Conservation (phyloP, 106 monocot species). For the Platanthera zijinensis region DNA sequence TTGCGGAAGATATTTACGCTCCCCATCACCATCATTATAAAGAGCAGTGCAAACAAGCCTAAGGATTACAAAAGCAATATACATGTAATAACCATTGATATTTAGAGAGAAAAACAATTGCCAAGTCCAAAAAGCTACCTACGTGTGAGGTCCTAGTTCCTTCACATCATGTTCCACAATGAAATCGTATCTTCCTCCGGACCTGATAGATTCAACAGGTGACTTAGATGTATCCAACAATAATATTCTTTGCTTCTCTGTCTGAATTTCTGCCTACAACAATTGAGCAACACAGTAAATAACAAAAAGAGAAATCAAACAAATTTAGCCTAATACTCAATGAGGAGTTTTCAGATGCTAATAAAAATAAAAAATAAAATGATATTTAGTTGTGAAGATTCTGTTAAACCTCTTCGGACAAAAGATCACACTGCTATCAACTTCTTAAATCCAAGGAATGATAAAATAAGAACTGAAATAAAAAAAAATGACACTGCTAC, state of each 20-base stretch:
- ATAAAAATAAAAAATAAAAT: neutral
- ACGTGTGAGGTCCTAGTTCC: slow-evolving; percentile 96
- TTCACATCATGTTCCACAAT: slow-evolving; percentile 97
- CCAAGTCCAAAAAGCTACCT: slow-evolving; percentile 18
- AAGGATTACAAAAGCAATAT: slow-evolving; percentile 8
- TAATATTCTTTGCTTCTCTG: slow-evolving; percentile 70
- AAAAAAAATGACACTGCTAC: neutral
- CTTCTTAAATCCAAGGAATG: neutral
- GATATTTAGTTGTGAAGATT: neutral
- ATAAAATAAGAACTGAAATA: neutral
- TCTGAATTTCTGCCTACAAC: slow-evolving; percentile 94
- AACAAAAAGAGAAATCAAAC: neutral
- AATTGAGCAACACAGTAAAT: neutral
- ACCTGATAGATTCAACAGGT: slow-evolving; percentile 81
- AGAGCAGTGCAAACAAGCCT: slow-evolving; percentile 97
- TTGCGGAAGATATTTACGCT: slow-evolving; percentile 96
- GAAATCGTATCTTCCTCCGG: slow-evolving; percentile 97
- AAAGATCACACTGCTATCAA: neutral
- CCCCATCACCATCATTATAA: slow-evolving; percentile 92
- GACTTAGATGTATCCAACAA: slow-evolving; percentile 84
- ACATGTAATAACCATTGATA: slow-evolving; percentile 5
- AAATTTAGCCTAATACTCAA: neutral
- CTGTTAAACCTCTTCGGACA: neutral
- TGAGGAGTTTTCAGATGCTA: neutral
- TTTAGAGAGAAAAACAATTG: neutral